Evolutionary conservation across 768 basidiomycete genomes (phyloP), one percentile per base, ranked within the genome.

Genomic region (Pilatotrama ljubarskyi): DNA sequence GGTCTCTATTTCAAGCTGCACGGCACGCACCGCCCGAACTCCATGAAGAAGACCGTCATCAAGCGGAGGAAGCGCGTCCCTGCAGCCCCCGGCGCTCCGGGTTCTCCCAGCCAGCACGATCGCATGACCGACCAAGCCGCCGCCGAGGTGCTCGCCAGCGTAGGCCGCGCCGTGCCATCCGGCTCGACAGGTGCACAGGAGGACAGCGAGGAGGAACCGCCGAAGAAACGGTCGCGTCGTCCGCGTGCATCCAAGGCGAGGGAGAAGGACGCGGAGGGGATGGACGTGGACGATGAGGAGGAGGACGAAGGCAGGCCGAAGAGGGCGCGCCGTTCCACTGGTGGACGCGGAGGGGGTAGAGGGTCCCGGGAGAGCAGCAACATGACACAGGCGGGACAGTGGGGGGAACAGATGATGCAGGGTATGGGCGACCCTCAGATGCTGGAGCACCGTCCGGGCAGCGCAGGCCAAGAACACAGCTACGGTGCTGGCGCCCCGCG

Each of bases 11-110:
- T 93, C 82, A 98, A 99, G 76, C 83, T 99, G 13, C 97, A 99
- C 77, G 94, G 95, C 48, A 93, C 92, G 2, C 95, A 98, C 68
- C 86, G 97, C 37, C 97, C 97, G 38, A 95, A 95, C 64, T 93
- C 94, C 63, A 96, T 99, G 95, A 98, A 97, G 77, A 98, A 98
- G 80, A 91, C 93, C 4, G 93, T 97, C 66, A 99, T 99, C 82
- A 99, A 99, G 78, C 85, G 97, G 35, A 82, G 97, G 65, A 98
- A 98, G 76, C 88, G 97, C 66, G 95, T 99, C 41, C 95, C 97
- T 36, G 95, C 96, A 51, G 93, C 90, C 18, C 59, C 71, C 18
- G 71, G 69, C 40, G 82, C 73, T 58, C 64, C 67, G 18, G 70
- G 69, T 10, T 70, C 78, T 64, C 64, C 79, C 65, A 70, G 64